Percentiles rank a stretch among this genome's conserved stretches.
Evolutionary conservation across 306 rosid genomes (phyloP).

Genomic region (Medicago arabica): DNA sequence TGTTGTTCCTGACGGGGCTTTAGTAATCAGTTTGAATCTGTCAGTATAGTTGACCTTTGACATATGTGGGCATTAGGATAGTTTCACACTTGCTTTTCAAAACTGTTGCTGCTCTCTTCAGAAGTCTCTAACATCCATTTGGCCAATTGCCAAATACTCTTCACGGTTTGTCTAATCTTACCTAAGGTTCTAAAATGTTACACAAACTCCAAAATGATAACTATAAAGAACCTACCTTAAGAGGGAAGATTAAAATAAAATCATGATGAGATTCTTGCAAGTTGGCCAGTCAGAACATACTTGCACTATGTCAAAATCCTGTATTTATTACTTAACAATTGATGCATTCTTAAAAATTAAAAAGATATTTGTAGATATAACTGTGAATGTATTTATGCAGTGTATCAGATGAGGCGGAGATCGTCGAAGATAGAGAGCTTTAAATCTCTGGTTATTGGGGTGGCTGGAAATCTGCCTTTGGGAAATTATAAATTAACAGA

Average conservation of each 20-base stretch:
- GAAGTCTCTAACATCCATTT: constrained; percentile 1
- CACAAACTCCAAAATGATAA: neutral
- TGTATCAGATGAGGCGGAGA: constrained; percentile 40
- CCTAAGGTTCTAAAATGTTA: constrained; percentile 23
- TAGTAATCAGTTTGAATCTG: constrained; percentile 10
- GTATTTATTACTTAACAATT: constrained; percentile 14
- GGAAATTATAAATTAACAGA: constrained; percentile 7
- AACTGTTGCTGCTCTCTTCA: constrained; percentile 10
- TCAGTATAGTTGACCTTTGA: constrained; percentile 3
- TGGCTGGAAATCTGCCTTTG: constrained; percentile 31
- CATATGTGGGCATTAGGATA: constrained; percentile 6
- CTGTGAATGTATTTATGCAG: constrained; percentile 52
- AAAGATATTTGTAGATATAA: constrained; percentile 16
- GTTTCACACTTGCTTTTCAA: constrained; percentile 7
- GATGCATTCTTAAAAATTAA: constrained; percentile 9
- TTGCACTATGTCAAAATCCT: constrained; percentile 17
- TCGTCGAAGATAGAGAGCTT: constrained; percentile 62
- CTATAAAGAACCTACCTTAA: constrained; percentile 17
- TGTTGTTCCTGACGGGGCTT: constrained; percentile 18
- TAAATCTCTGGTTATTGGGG: constrained; percentile 39
- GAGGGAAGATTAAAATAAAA: neutral
- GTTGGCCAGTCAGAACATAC: neutral
- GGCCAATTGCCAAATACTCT: constrained; percentile 15
- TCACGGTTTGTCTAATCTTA: neutral
- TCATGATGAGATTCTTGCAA: constrained; percentile 12